Base-by-base conservation (phyloP, 2,329 filamentous ascomycete genomes). In the Emmonsiellopsis sp. region DNA sequence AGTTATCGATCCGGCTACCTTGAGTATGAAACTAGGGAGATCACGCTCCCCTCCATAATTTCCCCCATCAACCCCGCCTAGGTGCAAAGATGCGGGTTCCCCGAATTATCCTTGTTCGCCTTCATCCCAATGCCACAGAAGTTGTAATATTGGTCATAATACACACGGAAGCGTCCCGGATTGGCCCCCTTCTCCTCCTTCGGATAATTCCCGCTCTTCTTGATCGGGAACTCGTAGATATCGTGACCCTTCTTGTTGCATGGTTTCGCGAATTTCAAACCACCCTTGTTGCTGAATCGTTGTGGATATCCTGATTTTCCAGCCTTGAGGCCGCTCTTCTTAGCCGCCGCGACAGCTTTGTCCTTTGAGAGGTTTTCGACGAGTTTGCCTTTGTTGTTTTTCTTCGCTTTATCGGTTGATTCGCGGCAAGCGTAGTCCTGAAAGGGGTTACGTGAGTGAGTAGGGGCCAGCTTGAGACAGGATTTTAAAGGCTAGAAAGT, bases 141-240 rank as follows among this genome's bases (percentile, higher is more conserved):
- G 32, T 55, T 52, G 36, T 27, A 42, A 34, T 55, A 34, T 42
- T 55, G 53, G 37, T 55, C 53, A 47, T 55, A 55, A 42, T 55
- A 55, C 33, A 52, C 53, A 17, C 53, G 42, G 36, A 55, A 10
- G 13, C 47, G 53, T 8, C 53, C 53, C 11, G 53, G 53, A 36
- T 55, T 55, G 17, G 43, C 49, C n/a, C 53, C 53, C 49, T 55
- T 55, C 32, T 46, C 10, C 9, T 48, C 49, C 49, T 55, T 55
- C 17, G 53, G 53, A 42, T 51, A 55, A 4, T 55, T 42, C 11
- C 31, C 21, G 11, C 32, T 42, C 42, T 55, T 46, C 6, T 52
- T 13, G 36, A 55, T 55, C 5, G 53, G 53, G 42, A 31, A 55
- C 44, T 55, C 53, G 33, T 55, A 55, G 49, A 55, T 43, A 21